phyloP scores from a whole-genome alignment of 2,329 filamentous ascomycete species.

The Cordyceps javanica region DNA sequence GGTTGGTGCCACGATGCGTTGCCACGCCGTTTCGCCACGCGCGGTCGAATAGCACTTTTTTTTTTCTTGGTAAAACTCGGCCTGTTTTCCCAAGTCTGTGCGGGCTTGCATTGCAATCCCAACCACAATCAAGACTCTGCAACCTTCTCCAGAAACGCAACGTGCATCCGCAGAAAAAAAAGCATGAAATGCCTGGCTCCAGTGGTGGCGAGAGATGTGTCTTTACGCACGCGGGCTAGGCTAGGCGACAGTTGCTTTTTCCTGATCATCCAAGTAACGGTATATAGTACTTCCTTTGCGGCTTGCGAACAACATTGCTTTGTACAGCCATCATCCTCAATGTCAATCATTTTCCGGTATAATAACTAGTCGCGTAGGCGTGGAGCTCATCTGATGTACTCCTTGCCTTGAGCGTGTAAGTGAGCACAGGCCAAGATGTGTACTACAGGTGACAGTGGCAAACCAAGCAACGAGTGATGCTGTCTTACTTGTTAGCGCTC shows the following conservation, averaged over 20 bases:
- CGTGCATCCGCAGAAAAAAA: background rate
- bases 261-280: too few species aligned
- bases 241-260: background rate
- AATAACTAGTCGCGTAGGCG: background rate
- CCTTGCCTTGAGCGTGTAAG: constrained; percentile 6
- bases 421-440: background rate
- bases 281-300: background rate
- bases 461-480: background rate
- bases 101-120: too few species aligned
- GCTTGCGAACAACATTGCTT: background rate
- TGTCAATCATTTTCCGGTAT: background rate
- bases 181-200: background rate
- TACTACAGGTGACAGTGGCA: background rate
- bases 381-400: background rate
- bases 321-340: background rate
- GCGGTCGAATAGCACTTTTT: too few species aligned
- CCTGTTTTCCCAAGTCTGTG: too few species aligned
- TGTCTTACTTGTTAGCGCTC: background rate
- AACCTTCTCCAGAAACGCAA: background rate
- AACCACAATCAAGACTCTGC: too few species aligned
- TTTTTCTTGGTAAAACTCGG: too few species aligned
- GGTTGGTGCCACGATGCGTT: background rate
- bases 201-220: background rate
- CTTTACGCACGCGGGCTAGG: background rate
- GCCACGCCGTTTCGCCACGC: background rate